Evolutionary conservation across 352 stramenopile species (phyloP), one percentile per base, ranked within the genome.

Genomic region (Pythium volutum): DNA sequence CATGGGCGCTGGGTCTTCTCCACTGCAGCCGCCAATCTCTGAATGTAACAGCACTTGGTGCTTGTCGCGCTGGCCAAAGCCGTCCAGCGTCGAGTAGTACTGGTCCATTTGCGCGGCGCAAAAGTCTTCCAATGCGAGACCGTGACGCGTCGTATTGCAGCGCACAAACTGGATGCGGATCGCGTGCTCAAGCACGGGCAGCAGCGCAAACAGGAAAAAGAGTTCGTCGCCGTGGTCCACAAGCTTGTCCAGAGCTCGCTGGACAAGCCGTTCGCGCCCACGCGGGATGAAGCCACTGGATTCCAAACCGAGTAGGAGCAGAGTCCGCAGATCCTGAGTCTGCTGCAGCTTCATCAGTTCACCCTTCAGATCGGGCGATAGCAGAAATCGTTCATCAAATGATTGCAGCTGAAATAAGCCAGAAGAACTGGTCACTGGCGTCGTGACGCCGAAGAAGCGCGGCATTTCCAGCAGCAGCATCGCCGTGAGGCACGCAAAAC

Each of bases 61-160:
- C 62, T 89, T 88, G 34, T 81, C 68, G n/a, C 74, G 71, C 50
- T 92, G 83, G 1, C 83, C 83, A 53, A 92, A 92, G 1, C 83
- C 83, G 55, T 92, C 83, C 10, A 92, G 54, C 16, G 83, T 92
- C 15, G 83, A 92, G 59, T 90, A 92, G 58, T 92, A 92, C 18
- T 78, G 68, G 27, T 87, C 73, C 42, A 85, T 76, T 53, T 92
- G 83, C 11, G 83, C 83, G 0, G 66, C 50, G 20, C 55, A 59
- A 39, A 85, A 88, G 29, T 71, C 68, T 41, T 63, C 70, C 8
- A 60, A 14, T 26, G 55, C 14, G 62, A 80, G 20, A 22, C 33
- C 59, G 31, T 59, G 25, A 1, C n/a, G 54, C 12, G n/a, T 29
- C 4, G 71, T 46, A 55, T 91, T 91, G 4, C 26, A 26, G 2